Base-by-base conservation (phyloP, 2,329 filamentous ascomycete genomes). In the Cladophialophora chaetospira region DNA sequence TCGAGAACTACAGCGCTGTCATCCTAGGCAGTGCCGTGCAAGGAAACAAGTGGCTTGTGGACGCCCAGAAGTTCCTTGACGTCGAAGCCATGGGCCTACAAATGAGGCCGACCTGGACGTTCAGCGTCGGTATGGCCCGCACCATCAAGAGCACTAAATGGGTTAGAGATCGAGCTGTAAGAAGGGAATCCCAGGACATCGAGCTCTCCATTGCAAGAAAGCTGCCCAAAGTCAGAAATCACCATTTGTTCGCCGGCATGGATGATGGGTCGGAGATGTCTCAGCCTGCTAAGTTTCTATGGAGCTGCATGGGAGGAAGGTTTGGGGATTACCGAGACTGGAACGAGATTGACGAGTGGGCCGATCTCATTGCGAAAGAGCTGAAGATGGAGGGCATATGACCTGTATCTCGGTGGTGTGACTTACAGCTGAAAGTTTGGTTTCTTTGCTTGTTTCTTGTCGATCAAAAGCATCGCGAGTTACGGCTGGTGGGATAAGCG, bases 1-100 rank as follows among this genome's bases (percentile, higher is more conserved):
- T 62, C 33, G 60, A 60, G 19, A 62, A 60, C 47, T 62, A 62
- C 38, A 57, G 47, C 19, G 60, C 60, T 13, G 60, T 62, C 38
- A 60, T 62, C 35, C 51, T 62, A 26, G 60, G 60, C 15, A 62
- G 60, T 40, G 57, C 60, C 11, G 51, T 62, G 25, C 53, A 60
- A 17, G 31, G 36, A 2, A 43, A 51, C 9, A 48, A 35, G 35
- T 62, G 60, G 60, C 54, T 62, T 6, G 21, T 60, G 13, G 60
- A 62, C 47, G 60, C 56, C 8, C 40, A 53, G n/a, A 57, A 54
- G 45, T 62, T 62, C 28, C 53, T 62, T 38, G 60, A 62, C 38
- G 23, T 62, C 36, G 60, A 62, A 21, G 49, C 53, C 57, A 55
- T 60, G 53, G 57, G 57, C 11, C 57, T 62, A 4, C 56, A 51